Evolutionary conservation across 2,329 filamentous ascomycete genomes (phyloP).

Genomic region (Pseudocercospora eumusae): DNA sequence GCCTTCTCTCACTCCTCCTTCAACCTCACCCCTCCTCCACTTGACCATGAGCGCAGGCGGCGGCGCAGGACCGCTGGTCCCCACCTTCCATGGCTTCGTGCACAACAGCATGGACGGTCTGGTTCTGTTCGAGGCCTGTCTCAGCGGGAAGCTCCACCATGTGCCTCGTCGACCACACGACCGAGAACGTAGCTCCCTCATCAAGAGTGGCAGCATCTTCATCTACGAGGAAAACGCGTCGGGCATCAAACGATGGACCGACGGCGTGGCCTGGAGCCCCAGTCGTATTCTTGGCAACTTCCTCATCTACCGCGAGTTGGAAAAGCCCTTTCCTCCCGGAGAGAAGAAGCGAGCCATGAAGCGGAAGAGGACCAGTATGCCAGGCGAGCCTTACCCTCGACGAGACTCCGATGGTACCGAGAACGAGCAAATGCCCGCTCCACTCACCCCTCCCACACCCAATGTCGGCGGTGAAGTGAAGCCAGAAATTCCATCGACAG

Average conservation of each 20-base stretch:
- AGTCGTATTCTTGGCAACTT: slow-evolving; percentile 84
- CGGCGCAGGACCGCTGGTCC: slow-evolving; percentile 43
- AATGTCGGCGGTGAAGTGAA: slow-evolving; percentile 34
- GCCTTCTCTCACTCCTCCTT: slow-evolving; percentile 6
- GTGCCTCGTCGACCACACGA: slow-evolving; percentile 84
- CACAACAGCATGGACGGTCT: slow-evolving; percentile 64
- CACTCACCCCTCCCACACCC: slow-evolving; percentile 40
- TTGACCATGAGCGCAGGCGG: slow-evolving; percentile 39
- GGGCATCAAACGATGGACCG: slow-evolving; percentile 92
- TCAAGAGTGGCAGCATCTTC: slow-evolving; percentile 82
- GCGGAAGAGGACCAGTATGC: slow-evolving; percentile 57
- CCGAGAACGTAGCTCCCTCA: slow-evolving; percentile 73
- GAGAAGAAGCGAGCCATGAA: slow-evolving; percentile 85
- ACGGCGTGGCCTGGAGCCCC: slow-evolving; percentile 87
- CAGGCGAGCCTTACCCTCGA: slow-evolving; percentile 56
- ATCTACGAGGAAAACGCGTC: slow-evolving; percentile 90
- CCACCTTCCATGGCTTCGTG: slow-evolving; percentile 44
- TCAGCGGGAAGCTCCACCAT: slow-evolving; percentile 69
- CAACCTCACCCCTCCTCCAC: slow-evolving; percentile 5
- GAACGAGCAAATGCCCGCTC: slow-evolving; percentile 32
- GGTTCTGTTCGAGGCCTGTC: slow-evolving; percentile 75
- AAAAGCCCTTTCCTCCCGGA: slow-evolving; percentile 74
- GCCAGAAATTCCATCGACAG: slow-evolving; percentile 34
- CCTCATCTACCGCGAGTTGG: slow-evolving; percentile 79
- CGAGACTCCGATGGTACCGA: slow-evolving; percentile 40